These are phyloP conservation scores for Globisporangium lucens DNA, from an alignment of 352 stramenopile species.

Conservation along the genomic window DNA sequence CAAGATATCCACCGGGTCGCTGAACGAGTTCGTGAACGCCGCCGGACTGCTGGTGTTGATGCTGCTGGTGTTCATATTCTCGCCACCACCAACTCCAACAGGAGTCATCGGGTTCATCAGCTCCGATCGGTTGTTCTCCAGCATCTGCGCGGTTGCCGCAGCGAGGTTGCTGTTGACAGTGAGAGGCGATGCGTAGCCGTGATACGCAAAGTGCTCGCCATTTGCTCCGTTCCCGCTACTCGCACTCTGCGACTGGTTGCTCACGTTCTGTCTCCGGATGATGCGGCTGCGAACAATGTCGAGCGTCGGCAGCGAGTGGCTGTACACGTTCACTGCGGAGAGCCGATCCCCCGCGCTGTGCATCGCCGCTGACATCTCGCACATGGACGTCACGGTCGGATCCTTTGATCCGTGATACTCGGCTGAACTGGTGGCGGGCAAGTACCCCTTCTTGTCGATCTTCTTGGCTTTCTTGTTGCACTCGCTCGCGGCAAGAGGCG, in stretches of 20 bases:
- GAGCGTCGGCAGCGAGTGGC: constrained; percentile 42
- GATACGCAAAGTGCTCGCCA: constrained; percentile 27
- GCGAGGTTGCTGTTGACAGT: neutral
- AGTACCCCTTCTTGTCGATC: constrained; percentile 45
- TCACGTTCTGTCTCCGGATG: constrained; percentile 47
- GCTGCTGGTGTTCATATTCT: constrained; percentile 10
- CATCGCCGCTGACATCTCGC: constrained; percentile 14
- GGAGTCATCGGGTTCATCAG: constrained; percentile 20
- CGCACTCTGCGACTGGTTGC: constrained; percentile 13
- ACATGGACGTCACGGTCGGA: constrained; percentile 14
- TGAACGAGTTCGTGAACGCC: constrained; percentile 58
- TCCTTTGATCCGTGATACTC: constrained; percentile 24
- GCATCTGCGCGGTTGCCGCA: constrained; percentile 9
- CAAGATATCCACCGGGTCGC: constrained; percentile 72
- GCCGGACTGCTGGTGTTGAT: constrained; percentile 11
- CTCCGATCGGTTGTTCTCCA: constrained; percentile 26
- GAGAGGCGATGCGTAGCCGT: constrained; percentile 19
- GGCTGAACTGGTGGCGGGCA: constrained; percentile 8
- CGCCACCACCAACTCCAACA: constrained; percentile 10
- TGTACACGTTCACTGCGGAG: constrained; percentile 18
- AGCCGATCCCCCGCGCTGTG: constrained; percentile 4
- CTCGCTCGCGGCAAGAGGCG: constrained; percentile 54
- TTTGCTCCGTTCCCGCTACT: constrained; percentile 21
- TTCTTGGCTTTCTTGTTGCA: constrained; percentile 78
- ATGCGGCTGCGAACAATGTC: constrained; percentile 66